Percentiles rank a stretch among this genome's conserved stretches.
Conservation (phyloP, 345 rosid species). For the Iberis pinnata region DNA sequence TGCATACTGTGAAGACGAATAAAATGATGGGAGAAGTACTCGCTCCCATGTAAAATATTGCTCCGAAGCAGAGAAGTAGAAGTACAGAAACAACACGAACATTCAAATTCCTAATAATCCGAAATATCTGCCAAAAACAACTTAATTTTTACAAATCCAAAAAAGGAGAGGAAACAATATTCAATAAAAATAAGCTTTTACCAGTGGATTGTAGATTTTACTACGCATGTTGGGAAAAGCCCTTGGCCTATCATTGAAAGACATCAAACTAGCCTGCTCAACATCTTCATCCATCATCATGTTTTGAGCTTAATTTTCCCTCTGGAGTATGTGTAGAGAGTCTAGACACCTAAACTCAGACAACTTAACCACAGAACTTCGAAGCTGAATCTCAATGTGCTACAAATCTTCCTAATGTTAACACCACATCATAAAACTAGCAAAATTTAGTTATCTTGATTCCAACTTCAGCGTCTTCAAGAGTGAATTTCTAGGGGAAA, state of each 20-base stretch:
- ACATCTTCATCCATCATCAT: slow-evolving; percentile 87
- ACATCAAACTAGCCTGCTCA: slow-evolving; percentile 67
- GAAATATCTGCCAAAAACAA: slow-evolving; percentile 57
- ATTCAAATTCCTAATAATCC: slow-evolving; percentile 69
- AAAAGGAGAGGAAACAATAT: neutral
- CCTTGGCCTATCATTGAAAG: slow-evolving; percentile 75
- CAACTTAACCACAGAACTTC: slow-evolving; percentile 38
- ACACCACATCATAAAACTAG: no score
- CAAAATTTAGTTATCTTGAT: slow-evolving; percentile 17
- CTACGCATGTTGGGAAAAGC: slow-evolving; percentile 83
- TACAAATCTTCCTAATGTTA: slow-evolving; percentile 12
- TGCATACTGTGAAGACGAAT: slow-evolving; percentile 84
- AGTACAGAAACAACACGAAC: slow-evolving; percentile 65
- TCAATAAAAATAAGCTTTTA: no score
- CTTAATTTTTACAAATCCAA: neutral
- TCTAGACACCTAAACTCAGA: slow-evolving; percentile 27
- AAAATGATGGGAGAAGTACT: slow-evolving; percentile 85
- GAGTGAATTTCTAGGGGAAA: slow-evolving; percentile 7
- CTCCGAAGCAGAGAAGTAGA: slow-evolving; percentile 66
- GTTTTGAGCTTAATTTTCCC: slow-evolving; percentile 46
- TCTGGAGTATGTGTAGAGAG: slow-evolving; percentile 32
- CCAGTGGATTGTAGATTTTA: slow-evolving; percentile 71
- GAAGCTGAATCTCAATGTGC: slow-evolving; percentile 30
- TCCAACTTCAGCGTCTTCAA: slow-evolving; percentile 27
- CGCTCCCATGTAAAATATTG: slow-evolving; percentile 76